Evolutionary conservation across 352 stramenopile species (phyloP).

Genomic region (Pythium rishiriense): DNA sequence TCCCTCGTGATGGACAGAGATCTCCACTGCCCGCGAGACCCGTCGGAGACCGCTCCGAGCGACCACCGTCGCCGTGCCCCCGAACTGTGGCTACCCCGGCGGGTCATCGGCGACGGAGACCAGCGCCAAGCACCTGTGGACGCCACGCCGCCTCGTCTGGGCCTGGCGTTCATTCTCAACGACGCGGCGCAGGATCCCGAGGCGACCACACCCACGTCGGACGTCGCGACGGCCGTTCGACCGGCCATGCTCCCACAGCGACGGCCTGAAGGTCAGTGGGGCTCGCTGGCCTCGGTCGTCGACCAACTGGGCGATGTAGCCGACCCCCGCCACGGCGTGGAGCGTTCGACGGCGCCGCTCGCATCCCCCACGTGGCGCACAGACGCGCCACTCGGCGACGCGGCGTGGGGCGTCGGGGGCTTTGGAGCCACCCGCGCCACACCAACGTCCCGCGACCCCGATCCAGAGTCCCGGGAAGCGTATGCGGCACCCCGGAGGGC

Average conservation of each 20-base stretch:
- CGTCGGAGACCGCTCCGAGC: too few relatives aligned
- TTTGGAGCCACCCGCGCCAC: not conserved
- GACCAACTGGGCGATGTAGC: too few relatives aligned
- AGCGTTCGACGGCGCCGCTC: not conserved
- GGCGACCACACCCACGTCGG: not conserved
- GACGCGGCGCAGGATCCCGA: not conserved
- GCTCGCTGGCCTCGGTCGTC: not conserved
- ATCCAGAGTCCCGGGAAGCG: too few relatives aligned
- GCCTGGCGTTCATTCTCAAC: constrained; percentile 11
- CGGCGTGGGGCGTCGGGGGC: not conserved
- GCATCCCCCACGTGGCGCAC: not conserved
- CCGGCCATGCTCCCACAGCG: not conserved
- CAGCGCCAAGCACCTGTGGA: not conserved
- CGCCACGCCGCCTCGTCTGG: not conserved
- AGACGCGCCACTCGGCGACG: not conserved
- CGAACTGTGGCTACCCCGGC: too few relatives aligned
- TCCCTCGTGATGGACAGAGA: too few relatives aligned
- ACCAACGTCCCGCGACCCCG: not conserved
- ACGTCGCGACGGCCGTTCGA: not conserved
- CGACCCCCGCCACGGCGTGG: too few relatives aligned
- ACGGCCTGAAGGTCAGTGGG: not conserved
- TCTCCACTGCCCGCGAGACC: too few relatives aligned
- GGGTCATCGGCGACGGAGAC: not conserved
- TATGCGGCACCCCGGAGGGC: not conserved
- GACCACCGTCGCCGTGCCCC: too few relatives aligned